Conservation (phyloP, 2,329 filamentous ascomycete species). For the Hypoxylon sp. region DNA sequence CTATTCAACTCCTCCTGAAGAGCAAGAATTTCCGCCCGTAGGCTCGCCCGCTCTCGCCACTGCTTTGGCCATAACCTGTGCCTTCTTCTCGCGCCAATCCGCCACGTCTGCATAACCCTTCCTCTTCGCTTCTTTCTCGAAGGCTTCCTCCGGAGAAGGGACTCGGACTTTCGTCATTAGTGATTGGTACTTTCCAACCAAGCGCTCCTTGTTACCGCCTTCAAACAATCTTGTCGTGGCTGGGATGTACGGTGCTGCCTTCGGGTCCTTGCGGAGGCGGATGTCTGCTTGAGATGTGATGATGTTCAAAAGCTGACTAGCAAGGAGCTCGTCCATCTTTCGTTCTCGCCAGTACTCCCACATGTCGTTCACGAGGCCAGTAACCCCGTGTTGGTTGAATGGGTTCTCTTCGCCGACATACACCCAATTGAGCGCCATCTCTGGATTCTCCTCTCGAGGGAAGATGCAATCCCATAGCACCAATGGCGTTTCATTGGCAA, state of each 20-base stretch:
- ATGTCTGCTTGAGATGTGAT: conserved; percentile 58
- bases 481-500: conserved; percentile 90
- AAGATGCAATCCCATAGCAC: conserved; percentile 98
- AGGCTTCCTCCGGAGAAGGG: conserved; percentile 66
- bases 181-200: conserved; percentile 67
- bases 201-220: conserved; percentile 65
- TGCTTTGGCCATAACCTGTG: conserved; percentile 33
- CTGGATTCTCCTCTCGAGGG: conserved; percentile 62
- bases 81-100: conserved; percentile 56
- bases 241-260: conserved; percentile 34
- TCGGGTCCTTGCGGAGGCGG: conserved; percentile 35
- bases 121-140: conserved; percentile 72
- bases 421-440: conserved; percentile 79
- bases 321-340: conserved; percentile 92
- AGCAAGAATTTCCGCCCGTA: conserved; percentile 3
- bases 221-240: conserved; percentile 63
- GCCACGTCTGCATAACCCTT: conserved; percentile 69
- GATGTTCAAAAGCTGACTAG: conserved; percentile 78
- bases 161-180: conserved; percentile 65
- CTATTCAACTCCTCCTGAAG: conserved; percentile 36
- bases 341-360: conserved; percentile 87
- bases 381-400: conserved; percentile 72
- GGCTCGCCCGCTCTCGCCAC: neutral
- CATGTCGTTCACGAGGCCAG: conserved; percentile 77
- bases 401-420: conserved; percentile 77